Base-by-base conservation (phyloP, 2,329 filamentous ascomycete species). In the Fusarium neocosmosporiellum region DNA sequence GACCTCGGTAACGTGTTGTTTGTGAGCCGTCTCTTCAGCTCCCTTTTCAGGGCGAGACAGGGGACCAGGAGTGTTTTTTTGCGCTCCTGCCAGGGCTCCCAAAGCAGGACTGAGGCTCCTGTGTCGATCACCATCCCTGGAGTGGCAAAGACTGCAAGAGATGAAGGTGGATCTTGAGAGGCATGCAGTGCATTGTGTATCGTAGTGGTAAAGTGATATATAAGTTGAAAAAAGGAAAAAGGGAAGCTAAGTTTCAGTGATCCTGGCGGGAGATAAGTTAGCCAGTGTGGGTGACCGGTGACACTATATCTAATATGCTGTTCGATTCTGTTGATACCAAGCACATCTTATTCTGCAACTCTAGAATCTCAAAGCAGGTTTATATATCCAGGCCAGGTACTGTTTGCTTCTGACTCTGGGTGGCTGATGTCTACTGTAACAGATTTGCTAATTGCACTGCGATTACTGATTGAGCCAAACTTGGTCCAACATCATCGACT, bases 141-240 rank as follows among this genome's bases (percentile, higher is more conserved):
- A 5, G 22, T 9, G 13, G 41, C 41, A 24, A 22, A 24, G 39
- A 18, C 41, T 24, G 22, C 41, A 46, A 18, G 22, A 16, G 41
- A 11, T 7, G 3, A 7, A 41, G 13, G 20, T 14, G 6, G 14
- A 9, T 2, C 31, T 4, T 22, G 39, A 22, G 4, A 2, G 20
- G 7, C 0, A 41, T 20, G 11, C 2, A 13, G 13, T 16, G 6
- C 0, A 7, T 43, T 7, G 3, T 24, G 3, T n/a, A 7, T 18
- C 5, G 16, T 29, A 29, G 24, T 48, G 43, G 24, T 4, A 13
- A n/a, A 29, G 3, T 29, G 46, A 29, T 50, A n/a, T 50, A n/a
- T 29, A 50, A 7, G 8, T 13, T 5, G 24, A 46, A 46, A 14
- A 24, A 43, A 16, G 4, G 20, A 14, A 43, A 43, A 2, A 13